These are phyloP conservation scores for Paramecium primaurelia DNA, from an alignment of 73 alveolate genomes.

Conservation along the genomic window DNA sequence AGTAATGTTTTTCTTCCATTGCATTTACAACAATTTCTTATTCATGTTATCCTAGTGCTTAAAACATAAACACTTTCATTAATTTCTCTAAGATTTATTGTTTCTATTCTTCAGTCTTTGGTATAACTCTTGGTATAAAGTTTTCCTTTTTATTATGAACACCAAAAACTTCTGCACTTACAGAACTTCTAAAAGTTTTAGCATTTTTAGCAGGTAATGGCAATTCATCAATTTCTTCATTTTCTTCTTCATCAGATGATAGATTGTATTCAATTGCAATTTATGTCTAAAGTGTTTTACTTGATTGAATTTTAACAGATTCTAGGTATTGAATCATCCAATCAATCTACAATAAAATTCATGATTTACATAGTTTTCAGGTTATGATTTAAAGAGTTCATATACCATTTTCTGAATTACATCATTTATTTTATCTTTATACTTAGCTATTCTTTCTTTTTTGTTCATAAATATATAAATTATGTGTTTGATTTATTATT, in stretches of 20 bases:
- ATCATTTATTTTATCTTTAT: neutral
- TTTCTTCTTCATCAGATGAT: conserved; percentile 11
- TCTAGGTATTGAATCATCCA: conserved; percentile 7
- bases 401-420: neutral
- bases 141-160: conserved; percentile 78
- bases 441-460: neutral
- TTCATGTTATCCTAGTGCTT: conserved; percentile 63
- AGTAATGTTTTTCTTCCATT: conserved; percentile 63
- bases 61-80: conserved; percentile 69
- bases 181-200: conserved; percentile 72
- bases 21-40: conserved; percentile 71
- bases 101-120: conserved; percentile 80
- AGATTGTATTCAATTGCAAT: neutral
- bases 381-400: conserved; percentile 29
- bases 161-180: conserved; percentile 98
- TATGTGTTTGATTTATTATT: neutral
- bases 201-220: neutral
- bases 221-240: conserved; percentile 13
- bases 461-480: neutral
- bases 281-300: neutral
- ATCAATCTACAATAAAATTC: neutral
- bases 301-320: neutral
- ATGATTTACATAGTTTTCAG: neutral
- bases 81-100: conserved; percentile 66
- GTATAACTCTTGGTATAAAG: conserved; percentile 82